phyloP scores from a whole-genome alignment of 2,329 filamentous ascomycete genomes.

The Rhytidhysteron rufulum region DNA sequence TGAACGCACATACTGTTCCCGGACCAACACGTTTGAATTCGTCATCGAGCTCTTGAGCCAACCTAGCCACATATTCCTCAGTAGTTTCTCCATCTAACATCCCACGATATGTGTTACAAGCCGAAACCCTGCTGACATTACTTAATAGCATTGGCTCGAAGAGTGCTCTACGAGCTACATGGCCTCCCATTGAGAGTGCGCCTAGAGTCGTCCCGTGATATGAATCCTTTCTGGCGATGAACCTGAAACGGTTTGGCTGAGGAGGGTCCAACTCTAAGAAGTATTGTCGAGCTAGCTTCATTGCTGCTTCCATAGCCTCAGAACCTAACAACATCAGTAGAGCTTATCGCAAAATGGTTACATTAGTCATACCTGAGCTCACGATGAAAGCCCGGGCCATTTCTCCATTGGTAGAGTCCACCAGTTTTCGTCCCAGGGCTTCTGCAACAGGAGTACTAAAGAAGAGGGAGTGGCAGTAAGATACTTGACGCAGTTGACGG shows the following conservation, averaged over 20 bases:
- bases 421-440: slow-evolving; percentile 49
- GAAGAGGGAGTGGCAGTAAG: slow-evolving; percentile 58
- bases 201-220: slow-evolving; percentile 72
- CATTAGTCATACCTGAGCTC: slow-evolving; percentile 59
- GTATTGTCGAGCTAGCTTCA: slow-evolving; percentile 67
- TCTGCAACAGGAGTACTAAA: slow-evolving; percentile 55
- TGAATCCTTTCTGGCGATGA: slow-evolving; percentile 62
- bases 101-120: slow-evolving; percentile 64
- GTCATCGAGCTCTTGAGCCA: slow-evolving; percentile 62
- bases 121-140: slow-evolving; percentile 59
- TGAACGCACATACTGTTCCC: slow-evolving; percentile 65
- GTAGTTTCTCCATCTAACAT: slow-evolving; percentile 51
- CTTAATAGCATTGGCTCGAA: slow-evolving; percentile 58
- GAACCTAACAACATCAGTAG: slow-evolving; percentile 45
- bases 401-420: slow-evolving; percentile 48
- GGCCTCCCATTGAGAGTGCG: slow-evolving; percentile 61
- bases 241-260: slow-evolving; percentile 54
- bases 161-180: slow-evolving; percentile 55
- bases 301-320: slow-evolving; percentile 65
- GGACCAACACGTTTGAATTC: slow-evolving; percentile 62
- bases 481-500: slow-evolving; percentile 55
- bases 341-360: slow-evolving; percentile 6
- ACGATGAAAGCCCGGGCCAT: slow-evolving; percentile 56
- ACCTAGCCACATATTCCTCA: slow-evolving; percentile 55
- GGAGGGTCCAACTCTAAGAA: slow-evolving; percentile 53